Evolutionary conservation across 2,329 filamentous ascomycete genomes (phyloP).

Genomic region (Cladosporium halotolerans): DNA sequence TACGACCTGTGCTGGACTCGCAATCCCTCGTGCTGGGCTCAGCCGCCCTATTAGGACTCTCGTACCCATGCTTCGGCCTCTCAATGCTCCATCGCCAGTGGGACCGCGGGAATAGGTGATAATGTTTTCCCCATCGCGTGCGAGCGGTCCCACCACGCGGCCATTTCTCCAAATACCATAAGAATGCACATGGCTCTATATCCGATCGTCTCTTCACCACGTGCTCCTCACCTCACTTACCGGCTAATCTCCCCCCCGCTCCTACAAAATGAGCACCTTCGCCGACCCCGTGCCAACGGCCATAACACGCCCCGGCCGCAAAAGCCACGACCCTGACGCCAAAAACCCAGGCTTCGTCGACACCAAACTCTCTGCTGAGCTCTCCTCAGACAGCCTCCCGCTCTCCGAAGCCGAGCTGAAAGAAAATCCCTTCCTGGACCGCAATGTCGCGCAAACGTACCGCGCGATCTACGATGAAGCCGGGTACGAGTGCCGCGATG

Average conservation of each 20-base stretch:
- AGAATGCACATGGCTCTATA: too few species aligned
- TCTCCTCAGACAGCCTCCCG: constrained; percentile 3
- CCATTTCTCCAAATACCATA: too few species aligned
- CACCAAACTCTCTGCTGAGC: not conserved
- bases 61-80: not conserved
- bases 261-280: not conserved
- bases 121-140: too few species aligned
- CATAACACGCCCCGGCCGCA: not conserved
- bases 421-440: constrained; percentile 41
- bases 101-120: too few species aligned
- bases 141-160: too few species aligned
- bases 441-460: constrained; percentile 48
- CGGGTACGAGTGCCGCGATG: constrained; percentile 44
- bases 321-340: constrained; percentile 1
- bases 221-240: not conserved
- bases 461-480: constrained; percentile 49
- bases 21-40: not conserved
- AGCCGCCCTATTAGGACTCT: not conserved
- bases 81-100: constrained; percentile 1
- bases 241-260: too few species aligned
- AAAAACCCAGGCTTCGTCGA: constrained; percentile 6
- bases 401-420: constrained; percentile 2
- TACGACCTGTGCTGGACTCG: not conserved
- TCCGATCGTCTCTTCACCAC: too few species aligned
- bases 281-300: not conserved